Percentiles rank a stretch among this genome's conserved stretches.
phyloP scores from a whole-genome alignment of 2,329 filamentous ascomycete species.

The Trichoderma arundinaceum region DNA sequence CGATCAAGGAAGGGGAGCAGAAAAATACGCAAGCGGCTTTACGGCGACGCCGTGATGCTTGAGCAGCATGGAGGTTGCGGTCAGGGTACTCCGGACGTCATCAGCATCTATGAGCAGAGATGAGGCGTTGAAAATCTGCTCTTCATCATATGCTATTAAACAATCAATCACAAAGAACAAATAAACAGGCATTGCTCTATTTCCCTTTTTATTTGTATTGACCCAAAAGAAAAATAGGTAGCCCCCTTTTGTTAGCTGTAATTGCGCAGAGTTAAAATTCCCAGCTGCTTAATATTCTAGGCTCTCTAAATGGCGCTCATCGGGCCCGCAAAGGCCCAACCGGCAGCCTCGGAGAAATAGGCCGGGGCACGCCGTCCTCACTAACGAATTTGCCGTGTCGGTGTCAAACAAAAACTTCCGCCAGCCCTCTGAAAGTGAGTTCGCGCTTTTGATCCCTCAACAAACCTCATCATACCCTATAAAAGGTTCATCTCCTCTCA shows the following conservation, averaged over 20 bases:
- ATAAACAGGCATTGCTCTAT: background rate
- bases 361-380: conserved; percentile 29
- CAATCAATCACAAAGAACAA: background rate
- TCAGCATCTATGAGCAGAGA: background rate
- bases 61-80: background rate
- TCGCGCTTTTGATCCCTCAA: conserved; percentile 12
- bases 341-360: conserved; percentile 32
- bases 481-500: conserved; percentile 2
- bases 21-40: background rate
- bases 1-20: background rate
- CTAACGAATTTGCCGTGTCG: conserved; percentile 20
- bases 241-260: no score
- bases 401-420: conserved; percentile 30
- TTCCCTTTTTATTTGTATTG: background rate
- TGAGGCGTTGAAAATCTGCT: background rate
- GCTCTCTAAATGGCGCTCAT: conserved; percentile 24
- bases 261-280: no score
- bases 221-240: no score
- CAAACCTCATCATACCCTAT: background rate
- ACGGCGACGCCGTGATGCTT: conserved; percentile 7
- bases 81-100: background rate
- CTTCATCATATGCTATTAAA: background rate
- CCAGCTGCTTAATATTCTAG: background rate
- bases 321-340: conserved; percentile 19
- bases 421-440: conserved; percentile 1